Percentiles rank a stretch among this genome's conserved stretches.
These are phyloP conservation scores for Capsella rubella DNA, from an alignment of 441 rosid genomes.

Conservation along the genomic window DNA sequence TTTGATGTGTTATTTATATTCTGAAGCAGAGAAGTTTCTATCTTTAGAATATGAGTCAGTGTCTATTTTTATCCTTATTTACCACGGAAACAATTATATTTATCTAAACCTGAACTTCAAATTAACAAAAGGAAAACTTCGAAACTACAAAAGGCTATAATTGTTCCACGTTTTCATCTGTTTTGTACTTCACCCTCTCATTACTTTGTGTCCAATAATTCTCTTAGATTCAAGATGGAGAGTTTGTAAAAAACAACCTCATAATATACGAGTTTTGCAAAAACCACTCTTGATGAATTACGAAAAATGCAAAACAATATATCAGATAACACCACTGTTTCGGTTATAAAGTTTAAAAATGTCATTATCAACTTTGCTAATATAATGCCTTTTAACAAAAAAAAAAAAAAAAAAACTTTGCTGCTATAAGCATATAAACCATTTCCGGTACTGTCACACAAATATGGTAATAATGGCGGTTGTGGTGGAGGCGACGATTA, in stretches of 20 bases:
- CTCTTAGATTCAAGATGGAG: not conserved
- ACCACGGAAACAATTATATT: slow-evolving; percentile 1
- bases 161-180: slow-evolving; percentile 14
- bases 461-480: too few species aligned
- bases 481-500: too few species aligned
- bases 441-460: too few species aligned
- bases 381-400: too few species aligned
- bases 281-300: too few species aligned
- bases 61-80: slow-evolving; percentile 16
- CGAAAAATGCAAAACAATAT: too few species aligned
- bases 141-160: slow-evolving; percentile 1
- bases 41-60: slow-evolving; percentile 20
- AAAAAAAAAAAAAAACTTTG: too few species aligned
- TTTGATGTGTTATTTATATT: slow-evolving; percentile 17
- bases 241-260: not conserved
- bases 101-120: slow-evolving; percentile 1
- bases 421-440: too few species aligned
- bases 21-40: slow-evolving; percentile 28
- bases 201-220: slow-evolving; percentile 4
- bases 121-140: not conserved
- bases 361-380: too few species aligned
- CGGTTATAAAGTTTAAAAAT: too few species aligned
- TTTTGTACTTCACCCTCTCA: not conserved
- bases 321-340: too few species aligned
- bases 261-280: not conserved